Base-by-base conservation (phyloP, 2,329 filamentous ascomycete genomes). In the Chaetoscypha palmicola region DNA sequence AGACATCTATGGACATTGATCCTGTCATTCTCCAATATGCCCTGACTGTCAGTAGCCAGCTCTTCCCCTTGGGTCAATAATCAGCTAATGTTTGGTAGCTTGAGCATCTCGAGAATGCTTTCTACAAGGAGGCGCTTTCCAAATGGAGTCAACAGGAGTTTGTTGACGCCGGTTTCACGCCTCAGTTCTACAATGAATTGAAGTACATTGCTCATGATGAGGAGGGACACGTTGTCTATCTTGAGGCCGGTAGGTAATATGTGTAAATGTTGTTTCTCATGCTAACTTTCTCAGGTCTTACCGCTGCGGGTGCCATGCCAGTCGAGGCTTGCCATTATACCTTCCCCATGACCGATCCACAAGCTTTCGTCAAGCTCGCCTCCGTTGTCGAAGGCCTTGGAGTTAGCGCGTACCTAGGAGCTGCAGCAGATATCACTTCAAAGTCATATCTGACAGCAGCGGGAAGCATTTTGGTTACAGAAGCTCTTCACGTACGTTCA, bases 401-500 rank as follows among this genome's bases (percentile, higher is more conserved):
- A 52, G 71, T 77, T 37, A 73, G 70, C 22, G 76, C 76, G 21
- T 81, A 81, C 63, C 70, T 84, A 33, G 78, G 78, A 44, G 80
- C 79, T 20, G 79, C 79, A 9, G 71, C 72, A 24, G 66, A 69
- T 46, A 78, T 79, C 50, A 70, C 74, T 47, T 68, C 71, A 55
- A 73, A 77, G 54, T 66, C 68, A 11, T 81, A 81, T 61, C 65
- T 84, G 26, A 74, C 74, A 0, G 74, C 74, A 4, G 80, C 79
- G 1, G 80, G 74, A n/a, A 72, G 73, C 42, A 78, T 86, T 56
- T 66, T 85, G 26, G 77, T 76, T 30, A 74, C 81, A 37, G 80
- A 84, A 57, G 73, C 80, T 28, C 72, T 81, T n/a, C 80, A 85
- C 26, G 41, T 44, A 33, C 24, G 41, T n/a, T n/a, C n/a, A n/a